Evolutionary conservation across 1,284 basidiomycete species (phyloP).

Genomic region (Cryptococcus sp.): DNA sequence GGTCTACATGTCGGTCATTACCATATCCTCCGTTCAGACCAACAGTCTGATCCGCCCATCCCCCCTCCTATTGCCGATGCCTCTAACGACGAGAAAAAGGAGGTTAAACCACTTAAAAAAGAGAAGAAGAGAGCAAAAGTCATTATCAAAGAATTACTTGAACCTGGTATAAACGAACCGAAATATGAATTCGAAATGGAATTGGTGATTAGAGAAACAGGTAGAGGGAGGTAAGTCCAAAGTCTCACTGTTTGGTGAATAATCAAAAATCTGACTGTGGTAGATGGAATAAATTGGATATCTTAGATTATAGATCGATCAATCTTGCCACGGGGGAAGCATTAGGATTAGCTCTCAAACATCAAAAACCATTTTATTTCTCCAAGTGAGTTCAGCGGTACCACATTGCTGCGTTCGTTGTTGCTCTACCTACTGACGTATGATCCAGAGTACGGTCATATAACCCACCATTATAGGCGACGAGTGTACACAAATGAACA

Average conservation of each 20-base stretch:
- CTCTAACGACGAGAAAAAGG: slow-evolving; percentile 45
- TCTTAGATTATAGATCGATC: slow-evolving; percentile 68
- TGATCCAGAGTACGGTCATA: background rate
- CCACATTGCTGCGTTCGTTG: background rate
- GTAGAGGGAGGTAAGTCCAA: slow-evolving; percentile 57
- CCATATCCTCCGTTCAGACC: slow-evolving; percentile 30
- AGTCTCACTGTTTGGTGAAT: background rate
- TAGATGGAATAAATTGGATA: slow-evolving; percentile 79
- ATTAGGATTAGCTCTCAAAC: slow-evolving; percentile 65
- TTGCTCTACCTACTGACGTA: background rate
- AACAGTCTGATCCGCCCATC: too few species aligned
- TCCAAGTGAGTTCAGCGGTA: slow-evolving; percentile 56
- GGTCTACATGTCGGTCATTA: slow-evolving; percentile 50
- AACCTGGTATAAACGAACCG: slow-evolving; percentile 38
- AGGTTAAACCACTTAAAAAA: slow-evolving; percentile 54
- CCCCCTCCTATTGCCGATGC: too few species aligned
- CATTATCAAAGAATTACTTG: slow-evolving; percentile 37
- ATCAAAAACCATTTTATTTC: slow-evolving; percentile 87
- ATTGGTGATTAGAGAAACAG: slow-evolving; percentile 69
- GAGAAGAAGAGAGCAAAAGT: slow-evolving; percentile 12
- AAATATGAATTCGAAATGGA: slow-evolving; percentile 84
- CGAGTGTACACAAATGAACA: too few species aligned
- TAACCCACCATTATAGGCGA: background rate
- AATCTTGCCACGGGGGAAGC: slow-evolving; percentile 70
- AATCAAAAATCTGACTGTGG: slow-evolving; percentile 9